Evolutionary conservation across 805 yeast species (phyloP).

Genomic region (Kodamaea nitidulidarum): DNA sequence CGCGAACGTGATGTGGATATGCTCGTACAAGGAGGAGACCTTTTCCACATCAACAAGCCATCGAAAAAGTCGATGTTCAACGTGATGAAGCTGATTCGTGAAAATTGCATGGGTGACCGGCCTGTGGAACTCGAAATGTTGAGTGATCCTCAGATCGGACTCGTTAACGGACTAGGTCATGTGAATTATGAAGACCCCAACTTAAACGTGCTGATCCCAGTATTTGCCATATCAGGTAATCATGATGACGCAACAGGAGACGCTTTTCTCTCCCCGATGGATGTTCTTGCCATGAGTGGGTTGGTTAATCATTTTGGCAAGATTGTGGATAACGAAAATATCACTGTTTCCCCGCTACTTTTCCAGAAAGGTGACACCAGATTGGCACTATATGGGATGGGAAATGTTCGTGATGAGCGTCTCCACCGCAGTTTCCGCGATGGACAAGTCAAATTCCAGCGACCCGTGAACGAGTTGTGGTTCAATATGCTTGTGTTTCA

Average conservation of each 20-base stretch:
- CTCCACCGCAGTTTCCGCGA: conserved; percentile 77
- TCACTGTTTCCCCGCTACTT: conserved; percentile 69
- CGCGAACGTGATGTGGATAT: conserved; percentile 70
- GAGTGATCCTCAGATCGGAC: conserved; percentile 67
- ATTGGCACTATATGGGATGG: conserved; percentile 83
- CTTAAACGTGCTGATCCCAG: conserved; percentile 80
- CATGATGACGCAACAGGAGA: conserved; percentile 96
- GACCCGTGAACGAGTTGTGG: conserved; percentile 69
- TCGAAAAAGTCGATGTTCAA: conserved; percentile 80
- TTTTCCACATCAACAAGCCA: conserved; percentile 89
- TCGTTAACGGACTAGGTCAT: conserved; percentile 59
- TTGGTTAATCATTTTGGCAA: conserved; percentile 87
- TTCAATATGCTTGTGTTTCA: conserved; percentile 84
- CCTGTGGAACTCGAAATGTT: conserved; percentile 83
- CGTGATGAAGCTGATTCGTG: conserved; percentile 67
- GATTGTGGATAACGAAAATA: conserved; percentile 68
- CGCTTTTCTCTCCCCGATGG: conserved; percentile 78
- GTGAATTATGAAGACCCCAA: conserved; percentile 91
- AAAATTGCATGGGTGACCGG: conserved; percentile 74
- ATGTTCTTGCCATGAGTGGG: conserved; percentile 76
- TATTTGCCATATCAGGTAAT: conserved; percentile 91
- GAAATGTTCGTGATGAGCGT: conserved; percentile 86
- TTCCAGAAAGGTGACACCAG: conserved; percentile 80
- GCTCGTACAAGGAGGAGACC: conserved; percentile 88
- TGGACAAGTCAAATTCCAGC: conserved; percentile 71